A percentile compares a stretch with the other conserved stretches of the same genome.
These are phyloP conservation scores for Verticillium tricorpus DNA, from an alignment of 2,329 filamentous ascomycete genomes.

Conservation along the genomic window DNA sequence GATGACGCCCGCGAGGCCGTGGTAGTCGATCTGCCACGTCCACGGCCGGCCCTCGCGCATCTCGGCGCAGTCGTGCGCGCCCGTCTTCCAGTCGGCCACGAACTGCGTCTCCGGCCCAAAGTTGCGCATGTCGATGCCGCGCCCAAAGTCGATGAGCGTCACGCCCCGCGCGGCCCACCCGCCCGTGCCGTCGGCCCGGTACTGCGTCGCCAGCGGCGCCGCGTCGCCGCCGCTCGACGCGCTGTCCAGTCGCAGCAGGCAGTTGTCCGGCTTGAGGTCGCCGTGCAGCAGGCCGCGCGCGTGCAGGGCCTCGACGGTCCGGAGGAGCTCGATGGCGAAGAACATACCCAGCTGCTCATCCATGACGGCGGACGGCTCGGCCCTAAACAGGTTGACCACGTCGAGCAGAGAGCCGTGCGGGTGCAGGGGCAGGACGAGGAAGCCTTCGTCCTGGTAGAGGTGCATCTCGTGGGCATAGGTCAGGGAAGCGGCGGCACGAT, in stretches of 20 bases:
- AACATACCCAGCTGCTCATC: constrained; percentile 94
- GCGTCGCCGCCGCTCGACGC: constrained; percentile 17
- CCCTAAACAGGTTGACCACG: constrained; percentile 80
- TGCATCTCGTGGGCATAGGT: constrained; percentile 87
- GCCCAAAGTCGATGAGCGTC: constrained; percentile 88
- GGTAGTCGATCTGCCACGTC: constrained; percentile 97
- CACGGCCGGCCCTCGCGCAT: constrained; percentile 91
- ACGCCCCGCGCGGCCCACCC: constrained; percentile 82
- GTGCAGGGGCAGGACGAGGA: constrained; percentile 81
- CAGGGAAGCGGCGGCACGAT: constrained; percentile 72
- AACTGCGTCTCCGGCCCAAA: constrained; percentile 78
- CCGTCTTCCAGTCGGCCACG: constrained; percentile 92
- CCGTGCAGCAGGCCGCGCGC: constrained; percentile 77
- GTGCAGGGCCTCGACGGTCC: constrained; percentile 85
- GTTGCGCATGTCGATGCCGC: constrained; percentile 86
- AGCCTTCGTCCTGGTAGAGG: constrained; percentile 84
- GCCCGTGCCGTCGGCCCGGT: constrained; percentile 65
- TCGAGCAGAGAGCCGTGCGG: constrained; percentile 93
- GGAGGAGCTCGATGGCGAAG: constrained; percentile 85
- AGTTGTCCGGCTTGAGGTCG: constrained; percentile 94
- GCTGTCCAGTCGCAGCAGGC: constrained; percentile 75
- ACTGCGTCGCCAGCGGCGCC: constrained; percentile 55
- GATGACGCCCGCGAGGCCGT: constrained; percentile 82
- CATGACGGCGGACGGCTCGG: constrained; percentile 69
- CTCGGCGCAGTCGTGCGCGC: constrained; percentile 84